Base-by-base conservation (phyloP, 495 filamentous ascomycete genomes). In the Aspergillus haitiensis region DNA sequence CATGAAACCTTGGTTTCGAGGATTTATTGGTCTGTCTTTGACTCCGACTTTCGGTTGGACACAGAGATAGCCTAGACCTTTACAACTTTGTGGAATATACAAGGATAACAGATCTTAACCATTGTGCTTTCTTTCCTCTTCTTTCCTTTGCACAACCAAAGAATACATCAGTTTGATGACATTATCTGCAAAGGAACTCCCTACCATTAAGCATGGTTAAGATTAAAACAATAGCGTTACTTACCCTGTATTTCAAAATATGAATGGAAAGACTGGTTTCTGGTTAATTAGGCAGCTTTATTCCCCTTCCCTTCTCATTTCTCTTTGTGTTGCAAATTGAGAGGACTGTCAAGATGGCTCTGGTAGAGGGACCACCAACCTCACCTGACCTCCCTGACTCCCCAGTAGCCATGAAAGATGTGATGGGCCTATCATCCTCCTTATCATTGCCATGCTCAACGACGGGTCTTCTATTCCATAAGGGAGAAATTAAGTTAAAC, bases 291-390 rank as follows among this genome's bases (percentile, higher is more conserved):
- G 13, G 35, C 54, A 21, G 36, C 47, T 36, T 44, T 37, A 7
- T 44, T 56, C 21, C 5, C 18, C 16, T 36, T 33, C 31, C 13
- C 15, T 32, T 1, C 13, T 18, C 21, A 8, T 10, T 7, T 47
- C 44, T 47, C n/a, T 40, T 5, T 31, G 6, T 18, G 48, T 15
- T 37, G 35, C 39, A 13, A 18, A 13, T 16, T 39, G 39, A 47
- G 54, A 54, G 32, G 21, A 57, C 33, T 31, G 21, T 54, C 54
- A 53, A 52, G 39, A 62, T 62, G 60, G 49, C 37, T 32, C 34
- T 54, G 54, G 61, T 32, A 54, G 62, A 53, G 51, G 52, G 42
- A 15, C 42, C 40, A 15, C 11, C 46, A 4, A 18, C 10, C 9
- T 44, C 58, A 47, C 55, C 49, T 59, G 58, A 58, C 44, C 50